phyloP scores from a whole-genome alignment of 371 early-diverging fungal genomes.

The Fennellomyces sp. region DNA sequence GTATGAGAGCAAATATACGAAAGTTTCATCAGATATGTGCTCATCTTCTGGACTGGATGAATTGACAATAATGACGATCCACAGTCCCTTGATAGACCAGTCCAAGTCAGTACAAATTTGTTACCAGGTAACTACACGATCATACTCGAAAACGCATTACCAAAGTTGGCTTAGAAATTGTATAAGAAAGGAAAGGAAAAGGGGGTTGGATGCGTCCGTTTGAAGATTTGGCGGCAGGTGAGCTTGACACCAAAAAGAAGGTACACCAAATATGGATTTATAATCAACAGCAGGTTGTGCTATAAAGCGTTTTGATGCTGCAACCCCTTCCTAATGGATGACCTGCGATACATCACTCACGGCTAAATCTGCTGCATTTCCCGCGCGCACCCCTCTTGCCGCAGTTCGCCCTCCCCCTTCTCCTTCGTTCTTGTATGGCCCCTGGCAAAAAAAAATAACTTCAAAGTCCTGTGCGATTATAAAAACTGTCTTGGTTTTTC shows the following conservation, averaged over 20 bases:
- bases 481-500: conserved; percentile 1
- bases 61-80: conserved; percentile 5
- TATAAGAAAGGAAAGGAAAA: conserved; percentile 21
- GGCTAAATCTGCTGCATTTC: conserved; percentile 11
- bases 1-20: no score
- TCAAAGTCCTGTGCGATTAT: not conserved
- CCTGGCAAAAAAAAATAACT: conserved; percentile 5
- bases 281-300: not conserved
- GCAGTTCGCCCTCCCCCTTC: conserved; percentile 1
- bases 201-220: conserved; percentile 14
- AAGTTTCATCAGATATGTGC: not conserved
- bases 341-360: conserved; percentile 3
- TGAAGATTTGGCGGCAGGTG: conserved; percentile 23
- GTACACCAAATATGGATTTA: conserved; percentile 18
- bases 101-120: not conserved
- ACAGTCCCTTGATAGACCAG: not conserved
- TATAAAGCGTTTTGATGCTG: not conserved
- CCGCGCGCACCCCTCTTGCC: conserved; percentile 6
- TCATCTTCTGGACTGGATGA: not conserved
- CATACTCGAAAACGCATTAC: conserved; percentile 2
- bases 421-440: not conserved
- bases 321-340: conserved; percentile 4
- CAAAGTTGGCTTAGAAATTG: conserved; percentile 17
- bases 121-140: not conserved
- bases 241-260: conserved; percentile 8